Evolutionary conservation across 2,329 filamentous ascomycete species (phyloP).

Genomic region (Hymenotorrendiella dingleyae): DNA sequence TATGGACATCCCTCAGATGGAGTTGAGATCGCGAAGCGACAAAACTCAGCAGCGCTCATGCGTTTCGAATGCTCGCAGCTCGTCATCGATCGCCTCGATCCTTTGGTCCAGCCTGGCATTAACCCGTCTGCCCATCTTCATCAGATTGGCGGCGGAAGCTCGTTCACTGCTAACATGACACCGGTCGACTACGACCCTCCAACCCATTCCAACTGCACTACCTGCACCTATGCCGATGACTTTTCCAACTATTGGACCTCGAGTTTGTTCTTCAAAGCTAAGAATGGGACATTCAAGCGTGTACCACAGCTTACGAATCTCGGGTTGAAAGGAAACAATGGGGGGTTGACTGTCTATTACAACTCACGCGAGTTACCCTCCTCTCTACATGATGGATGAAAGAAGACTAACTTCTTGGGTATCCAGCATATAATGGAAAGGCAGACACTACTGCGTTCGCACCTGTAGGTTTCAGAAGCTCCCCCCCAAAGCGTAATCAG

Average conservation of each 20-base stretch:
- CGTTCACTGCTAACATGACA: constrained; percentile 36
- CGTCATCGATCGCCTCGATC: constrained; percentile 13
- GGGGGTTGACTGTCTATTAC: constrained; percentile 36
- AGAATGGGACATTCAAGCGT: constrained; percentile 28
- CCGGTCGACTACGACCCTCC: constrained; percentile 21
- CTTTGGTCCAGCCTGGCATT: constrained; percentile 11
- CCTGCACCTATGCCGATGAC: constrained; percentile 31
- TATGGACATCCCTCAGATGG: too few species aligned
- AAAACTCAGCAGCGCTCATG: constrained; percentile 7
- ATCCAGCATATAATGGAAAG: too few species aligned
- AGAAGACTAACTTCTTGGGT: not conserved
- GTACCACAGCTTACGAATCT: constrained; percentile 17
- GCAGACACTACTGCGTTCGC: not conserved
- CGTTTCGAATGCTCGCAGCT: constrained; percentile 14
- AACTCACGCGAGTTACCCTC: constrained; percentile 1
- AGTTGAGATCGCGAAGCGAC: constrained; percentile 3
- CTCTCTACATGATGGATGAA: not conserved
- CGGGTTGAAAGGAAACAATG: constrained; percentile 27
- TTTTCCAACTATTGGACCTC: constrained; percentile 32
- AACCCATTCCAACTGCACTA: constrained; percentile 28
- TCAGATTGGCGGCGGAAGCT: constrained; percentile 25
- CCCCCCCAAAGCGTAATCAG: too few species aligned
- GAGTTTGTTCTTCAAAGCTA: constrained; percentile 25
- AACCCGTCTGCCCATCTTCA: constrained; percentile 11
- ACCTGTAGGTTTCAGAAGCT: not conserved